Evolutionary conservation across 2,329 filamentous ascomycete genomes (phyloP), one percentile per base, ranked within the genome.

Genomic region (Metarhizium brunneum): DNA sequence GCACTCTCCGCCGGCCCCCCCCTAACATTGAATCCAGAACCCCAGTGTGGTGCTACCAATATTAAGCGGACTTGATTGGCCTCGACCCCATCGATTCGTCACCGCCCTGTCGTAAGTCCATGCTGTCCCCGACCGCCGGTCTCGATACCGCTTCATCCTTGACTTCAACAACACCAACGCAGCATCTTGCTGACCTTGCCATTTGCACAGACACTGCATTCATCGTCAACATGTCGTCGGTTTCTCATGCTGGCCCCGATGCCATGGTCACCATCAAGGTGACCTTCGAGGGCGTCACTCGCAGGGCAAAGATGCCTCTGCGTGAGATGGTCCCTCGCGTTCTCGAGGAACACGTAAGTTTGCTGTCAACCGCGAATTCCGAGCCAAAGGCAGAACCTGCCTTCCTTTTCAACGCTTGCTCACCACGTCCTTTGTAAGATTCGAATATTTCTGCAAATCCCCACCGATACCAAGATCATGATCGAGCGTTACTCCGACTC

Each of bases 401-500:
- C 20, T 48, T n/a, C 25, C 13, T 5, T 13, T 30, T 13, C 18
- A 14, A 6, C 30, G 16, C 20, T 25, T 25, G 36, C 47, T 52
- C 13, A 52, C 30, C 30, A 36, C 14, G 20, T 32, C 4, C 1
- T 5, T 32, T 54, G 8, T 45, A 2, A 73, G 70, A 62, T 74
- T 42, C 69, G 71, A 58, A 59, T 58, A 30, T 69, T 71, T 57
- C 62, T 74, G 35, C 68, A 66, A 49, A 67, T 73, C 54, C 62
- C 69, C 6, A 48, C 57, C 38, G 65, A 70, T 10, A 53, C 57
- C 52, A 64, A 50, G 78, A 83, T 66, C 68, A 72, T 85, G 65
- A 86, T 97, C 65, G 92, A 97, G 76, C 90, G 94, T 63, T 99
- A 91, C 75, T 97, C 94, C 61, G 94, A 99, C 73, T 96, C 91